A percentile compares a stretch with the other conserved stretches of the same genome.
Conservation (phyloP, 1,284 basidiomycete species). For the Sanghuangporus baumii region DNA sequence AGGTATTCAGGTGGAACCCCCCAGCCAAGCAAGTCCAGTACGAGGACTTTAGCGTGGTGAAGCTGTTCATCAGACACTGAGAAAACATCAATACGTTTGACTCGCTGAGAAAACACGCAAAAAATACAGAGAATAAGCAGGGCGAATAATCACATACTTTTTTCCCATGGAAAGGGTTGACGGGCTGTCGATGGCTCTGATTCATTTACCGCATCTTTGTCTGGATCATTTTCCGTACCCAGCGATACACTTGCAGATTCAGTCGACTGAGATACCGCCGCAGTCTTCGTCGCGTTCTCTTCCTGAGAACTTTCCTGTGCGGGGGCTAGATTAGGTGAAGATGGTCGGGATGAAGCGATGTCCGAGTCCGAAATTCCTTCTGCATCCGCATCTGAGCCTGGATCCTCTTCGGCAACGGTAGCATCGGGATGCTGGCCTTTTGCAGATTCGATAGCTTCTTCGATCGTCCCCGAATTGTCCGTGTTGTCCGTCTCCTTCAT, state of each 20-base stretch:
- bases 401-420: background rate
- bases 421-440: background rate
- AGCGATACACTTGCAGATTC: background rate
- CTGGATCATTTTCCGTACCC: background rate
- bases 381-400: background rate
- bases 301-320: background rate
- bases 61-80: conserved; percentile 25
- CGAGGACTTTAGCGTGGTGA: conserved; percentile 33
- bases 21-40: conserved; percentile 41
- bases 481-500: background rate
- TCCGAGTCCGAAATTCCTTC: conserved; percentile 5
- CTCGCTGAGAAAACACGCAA: background rate
- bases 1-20: conserved; percentile 39
- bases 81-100: background rate
- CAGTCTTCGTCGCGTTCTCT: background rate
- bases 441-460: background rate
- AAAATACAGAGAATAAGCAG: background rate
- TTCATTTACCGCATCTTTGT: background rate
- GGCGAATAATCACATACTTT: background rate
- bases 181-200: background rate
- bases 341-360: conserved; percentile 15
- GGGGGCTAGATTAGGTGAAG: conserved; percentile 3
- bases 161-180: background rate
- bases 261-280: background rate
- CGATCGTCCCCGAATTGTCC: background rate